A percentile compares a stretch with the other conserved stretches of the same genome.
Evolutionary conservation across 208 protist genomes (phyloP).

Genomic region (Wallacemonas sp.): DNA sequence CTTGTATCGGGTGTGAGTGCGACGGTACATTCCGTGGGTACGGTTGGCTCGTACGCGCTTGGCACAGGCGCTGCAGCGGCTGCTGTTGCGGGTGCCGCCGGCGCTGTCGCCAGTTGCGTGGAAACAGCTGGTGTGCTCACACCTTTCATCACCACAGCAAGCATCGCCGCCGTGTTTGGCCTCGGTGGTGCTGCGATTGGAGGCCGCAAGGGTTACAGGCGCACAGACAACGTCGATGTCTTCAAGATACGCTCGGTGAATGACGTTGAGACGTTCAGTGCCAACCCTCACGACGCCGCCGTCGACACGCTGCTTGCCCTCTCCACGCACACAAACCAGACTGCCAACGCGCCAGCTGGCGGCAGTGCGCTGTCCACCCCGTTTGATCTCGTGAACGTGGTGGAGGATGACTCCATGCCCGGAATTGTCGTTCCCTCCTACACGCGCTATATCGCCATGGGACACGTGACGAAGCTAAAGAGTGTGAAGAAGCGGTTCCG

Average conservation of each 20-base stretch:
- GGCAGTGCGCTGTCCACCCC: slow-evolving; percentile 10
- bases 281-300: background rate
- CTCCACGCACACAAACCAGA: slow-evolving; percentile 14
- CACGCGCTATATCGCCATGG: slow-evolving; percentile 64
- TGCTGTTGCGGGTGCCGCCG: slow-evolving; percentile 53
- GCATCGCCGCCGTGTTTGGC: slow-evolving; percentile 74
- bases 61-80: slow-evolving; percentile 46
- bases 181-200: slow-evolving; percentile 60
- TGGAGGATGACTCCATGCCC: slow-evolving; percentile 51
- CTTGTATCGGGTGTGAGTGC: slow-evolving; percentile 49
- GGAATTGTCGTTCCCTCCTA: slow-evolving; percentile 67
- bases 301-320: slow-evolving; percentile 16
- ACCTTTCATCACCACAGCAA: slow-evolving; percentile 64
- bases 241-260: slow-evolving; percentile 69
- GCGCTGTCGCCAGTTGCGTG: slow-evolving; percentile 61
- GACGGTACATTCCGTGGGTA: slow-evolving; percentile 48
- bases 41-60: slow-evolving; percentile 48
- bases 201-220: slow-evolving; percentile 68
- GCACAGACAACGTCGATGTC: slow-evolving; percentile 58
- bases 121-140: slow-evolving; percentile 57
- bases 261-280: slow-evolving; percentile 61
- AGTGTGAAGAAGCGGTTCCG: slow-evolving; percentile 50
- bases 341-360: slow-evolving; percentile 5
- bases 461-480: slow-evolving; percentile 33
- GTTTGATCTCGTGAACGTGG: slow-evolving; percentile 36